Base-by-base conservation (phyloP, 345 rosid genomes). In the Melaleuca alternifolia region DNA sequence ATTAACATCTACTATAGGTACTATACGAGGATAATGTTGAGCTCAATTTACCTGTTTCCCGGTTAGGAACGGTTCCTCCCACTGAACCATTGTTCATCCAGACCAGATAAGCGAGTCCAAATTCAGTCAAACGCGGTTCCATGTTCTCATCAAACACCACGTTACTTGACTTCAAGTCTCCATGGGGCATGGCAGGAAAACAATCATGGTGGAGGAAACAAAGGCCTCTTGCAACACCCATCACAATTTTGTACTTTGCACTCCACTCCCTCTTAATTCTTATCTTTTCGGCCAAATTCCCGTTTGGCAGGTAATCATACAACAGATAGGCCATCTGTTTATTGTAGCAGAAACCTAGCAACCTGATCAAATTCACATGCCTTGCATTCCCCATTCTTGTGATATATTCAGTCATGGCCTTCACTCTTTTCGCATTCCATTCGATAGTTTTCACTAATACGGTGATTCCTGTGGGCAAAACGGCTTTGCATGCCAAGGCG, bases 121-220 rank as follows among this genome's bases (percentile, higher is more conserved):
- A 96, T 44, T 95, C 96, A 15, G 92, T 93, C 89, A 97, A 87
- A 86, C 90, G 93, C 5, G 96, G 96, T 87, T 96, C 97, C 94
- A 93, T 94, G 85, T 94, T 93, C 85, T 95, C 95, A 28, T 91
- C 94, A 15, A 96, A 94, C 65, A 93, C 87, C 57, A 97, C 75
- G 75, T 91, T 97, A 85, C 89, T 89, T 18, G 93, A 92, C 91
- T 89, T 95, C 91, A 97, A 86, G 91, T 95, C 97, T 84, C 99
- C 98, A 84, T 97, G 99, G 10, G 98, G 95, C 81, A 97, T 93
- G 56, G 97, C 92, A 85, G 99, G 99, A 84, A 89, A 90, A 37
- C 98, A 96, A 51, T 96, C 99, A 88, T 95, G 96, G 92, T 97
- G 99, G 91, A 97, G 98, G 91, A 94, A 97, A 88, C 90, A 86